Base-by-base conservation (phyloP, 768 basidiomycete genomes). In the Tremella yokohamensis region DNA sequence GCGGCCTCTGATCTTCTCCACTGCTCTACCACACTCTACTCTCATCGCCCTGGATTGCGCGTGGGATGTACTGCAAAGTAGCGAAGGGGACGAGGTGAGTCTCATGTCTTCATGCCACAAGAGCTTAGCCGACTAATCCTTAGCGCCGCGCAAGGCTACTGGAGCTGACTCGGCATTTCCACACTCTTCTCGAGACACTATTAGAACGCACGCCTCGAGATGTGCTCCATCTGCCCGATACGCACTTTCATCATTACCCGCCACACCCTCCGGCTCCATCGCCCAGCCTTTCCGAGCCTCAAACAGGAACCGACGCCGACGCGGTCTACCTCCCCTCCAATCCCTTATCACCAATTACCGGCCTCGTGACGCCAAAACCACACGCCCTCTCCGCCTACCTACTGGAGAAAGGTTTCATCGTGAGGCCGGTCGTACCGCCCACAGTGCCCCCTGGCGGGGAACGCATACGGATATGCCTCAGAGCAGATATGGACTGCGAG, bases 1-100 rank as follows among this genome's bases (percentile, higher is more conserved):
- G 0, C 82, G 93, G 24, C 83, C 90, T 1, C 80, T 97, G 50
- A 89, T 97, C 51, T 97, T 91, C 78, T 96, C 91, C 2, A 97
- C 94, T 0, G 83, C 89, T 0, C 81, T 90, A 58, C 85, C 86
- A 60, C 84, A 84, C 64, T 82, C 86, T 12, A 90, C 85, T 68
- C 81, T 93, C 40, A 78, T 90, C 48, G 85, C 88, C 0, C 82
- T 86, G 12, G 83, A 85, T 47, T 86, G 85, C 61, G 86, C 88
- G 0, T 87, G 92, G 72, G 89, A 92, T 69, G 75, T 90, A 74
- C 80, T 96, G 2, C 80, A 83, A 58, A 80, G 87, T 26, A 85
- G 86, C 2, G 83, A 83, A 15, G 83, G 87, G 0, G 79, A 84
- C 64, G 67, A 79, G 64, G 88, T 87, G 69, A 47, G 78, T 79